phyloP scores from a whole-genome alignment of 768 basidiomycete genomes.

The Suillus ampliporus region DNA sequence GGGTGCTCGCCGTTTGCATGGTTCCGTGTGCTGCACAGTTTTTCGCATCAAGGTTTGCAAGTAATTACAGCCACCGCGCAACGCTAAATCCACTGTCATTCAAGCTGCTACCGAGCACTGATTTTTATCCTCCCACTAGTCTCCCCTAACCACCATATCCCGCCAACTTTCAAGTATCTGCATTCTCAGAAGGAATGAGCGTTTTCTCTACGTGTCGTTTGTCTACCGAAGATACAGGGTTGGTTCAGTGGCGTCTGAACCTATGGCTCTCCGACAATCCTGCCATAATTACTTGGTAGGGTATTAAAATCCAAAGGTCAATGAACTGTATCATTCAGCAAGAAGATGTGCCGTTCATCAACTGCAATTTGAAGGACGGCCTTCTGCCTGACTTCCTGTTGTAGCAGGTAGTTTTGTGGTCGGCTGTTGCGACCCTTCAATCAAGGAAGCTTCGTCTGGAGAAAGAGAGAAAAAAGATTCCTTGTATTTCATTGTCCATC shows the following conservation, averaged over 20 bases:
- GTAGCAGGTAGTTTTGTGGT: not conserved
- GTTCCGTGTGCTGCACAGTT: conserved; percentile 76
- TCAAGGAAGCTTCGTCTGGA: conserved; percentile 52
- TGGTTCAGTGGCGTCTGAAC: not conserved
- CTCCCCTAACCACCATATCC: no score
- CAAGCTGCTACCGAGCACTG: not conserved
- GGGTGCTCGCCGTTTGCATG: conserved; percentile 57
- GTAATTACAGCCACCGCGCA: conserved; percentile 5
- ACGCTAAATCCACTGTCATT: not conserved
- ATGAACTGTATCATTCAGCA: not conserved
- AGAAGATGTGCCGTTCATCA: not conserved
- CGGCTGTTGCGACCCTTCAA: conserved; percentile 8
- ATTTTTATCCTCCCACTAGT: not conserved
- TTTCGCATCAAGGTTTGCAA: conserved; percentile 66
- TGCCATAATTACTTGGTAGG: not conserved
- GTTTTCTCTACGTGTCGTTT: not conserved
- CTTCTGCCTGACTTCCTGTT: not conserved
- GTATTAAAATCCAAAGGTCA: not conserved
- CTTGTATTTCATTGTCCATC: conserved; percentile 58
- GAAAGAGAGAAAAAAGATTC: conserved; percentile 63
- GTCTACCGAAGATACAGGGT: not conserved
- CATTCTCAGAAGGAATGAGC: not conserved
- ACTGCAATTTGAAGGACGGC: conserved; percentile 1
- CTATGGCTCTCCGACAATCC: not conserved
- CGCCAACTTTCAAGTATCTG: not conserved